Evolutionary conservation across 331 rosid genomes (phyloP).

Genomic region (Phaseolus coccineus): DNA sequence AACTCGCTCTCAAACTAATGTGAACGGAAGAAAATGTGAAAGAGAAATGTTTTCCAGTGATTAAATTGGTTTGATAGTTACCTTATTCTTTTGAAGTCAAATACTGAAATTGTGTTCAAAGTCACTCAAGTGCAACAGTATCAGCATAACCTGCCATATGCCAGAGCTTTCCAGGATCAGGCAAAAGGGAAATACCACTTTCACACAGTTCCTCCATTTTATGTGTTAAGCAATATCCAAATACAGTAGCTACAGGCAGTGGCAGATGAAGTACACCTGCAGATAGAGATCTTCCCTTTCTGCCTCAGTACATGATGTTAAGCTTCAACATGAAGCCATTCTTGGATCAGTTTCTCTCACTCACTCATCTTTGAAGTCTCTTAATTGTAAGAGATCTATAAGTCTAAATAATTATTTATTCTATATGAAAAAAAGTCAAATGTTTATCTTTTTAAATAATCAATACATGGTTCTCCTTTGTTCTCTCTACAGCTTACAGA

Average conservation of each 20-base stretch:
- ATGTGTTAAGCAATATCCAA: conserved; percentile 55
- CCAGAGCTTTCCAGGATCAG: conserved; percentile 37
- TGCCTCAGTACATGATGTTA: conserved; percentile 29
- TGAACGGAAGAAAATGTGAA: background rate
- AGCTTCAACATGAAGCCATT: conserved; percentile 45
- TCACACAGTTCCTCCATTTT: conserved; percentile 54
- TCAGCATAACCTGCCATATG: conserved; percentile 42
- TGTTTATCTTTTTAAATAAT: background rate
- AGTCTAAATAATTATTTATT: background rate
- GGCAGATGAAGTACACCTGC: conserved; percentile 48
- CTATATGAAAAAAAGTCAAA: conserved; percentile 4
- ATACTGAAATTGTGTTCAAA: conserved; percentile 30
- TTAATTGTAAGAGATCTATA: conserved; percentile 45
- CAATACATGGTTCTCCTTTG: conserved; percentile 7
- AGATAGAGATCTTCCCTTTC: conserved; percentile 49
- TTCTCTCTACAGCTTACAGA: conserved; percentile 37
- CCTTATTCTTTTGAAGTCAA: conserved; percentile 31
- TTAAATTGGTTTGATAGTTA: conserved; percentile 14
- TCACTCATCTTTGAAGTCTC: conserved; percentile 34
- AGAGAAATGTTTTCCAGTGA: background rate
- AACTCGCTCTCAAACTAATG: background rate
- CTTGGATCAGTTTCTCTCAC: conserved; percentile 46
- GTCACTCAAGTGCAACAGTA: conserved; percentile 37
- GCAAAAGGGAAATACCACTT: conserved; percentile 53
- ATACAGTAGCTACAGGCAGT: conserved; percentile 51